Percentiles rank a stretch among this genome's conserved stretches.
phyloP scores from a whole-genome alignment of 192 early-diverging fungal species.

The Dispira parvispora region DNA sequence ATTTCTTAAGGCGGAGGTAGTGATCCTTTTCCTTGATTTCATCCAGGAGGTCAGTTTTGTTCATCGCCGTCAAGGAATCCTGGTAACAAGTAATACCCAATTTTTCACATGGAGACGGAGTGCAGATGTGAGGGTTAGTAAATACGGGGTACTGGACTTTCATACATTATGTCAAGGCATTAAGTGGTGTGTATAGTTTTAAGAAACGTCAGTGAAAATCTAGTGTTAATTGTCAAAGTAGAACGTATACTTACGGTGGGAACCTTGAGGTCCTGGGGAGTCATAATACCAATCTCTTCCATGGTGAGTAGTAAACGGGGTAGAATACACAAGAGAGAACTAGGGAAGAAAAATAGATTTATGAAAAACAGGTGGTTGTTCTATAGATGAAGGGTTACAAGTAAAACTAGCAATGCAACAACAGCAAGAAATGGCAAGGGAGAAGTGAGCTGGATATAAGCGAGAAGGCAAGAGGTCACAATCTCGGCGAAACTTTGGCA shows the following conservation, averaged over 20 bases:
- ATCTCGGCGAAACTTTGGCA: no score
- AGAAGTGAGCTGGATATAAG: not conserved
- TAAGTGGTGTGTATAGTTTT: no score
- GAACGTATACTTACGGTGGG: constrained; percentile 2
- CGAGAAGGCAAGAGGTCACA: not conserved
- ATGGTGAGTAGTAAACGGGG: not conserved
- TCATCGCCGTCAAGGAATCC: not conserved
- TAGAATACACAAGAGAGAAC: not conserved
- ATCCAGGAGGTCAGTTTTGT: constrained; percentile 24
- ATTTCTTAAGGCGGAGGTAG: constrained; percentile 86
- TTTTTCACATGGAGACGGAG: no score
- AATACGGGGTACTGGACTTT: no score
- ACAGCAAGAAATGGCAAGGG: not conserved
- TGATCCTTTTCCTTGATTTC: constrained; percentile 67
- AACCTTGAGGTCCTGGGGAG: not conserved
- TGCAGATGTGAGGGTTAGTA: no score
- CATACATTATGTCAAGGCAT: no score
- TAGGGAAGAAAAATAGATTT: not conserved
- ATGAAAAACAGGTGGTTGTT: not conserved
- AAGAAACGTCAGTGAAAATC: no score
- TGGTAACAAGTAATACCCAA: not conserved
- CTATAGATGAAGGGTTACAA: no score
- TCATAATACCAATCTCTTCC: constrained; percentile 15
- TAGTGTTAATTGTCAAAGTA: no score
- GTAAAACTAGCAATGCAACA: no score